Evolutionary conservation across 73 alveolate genomes (phyloP).

Genomic region (Paramecium caudatum): DNA sequence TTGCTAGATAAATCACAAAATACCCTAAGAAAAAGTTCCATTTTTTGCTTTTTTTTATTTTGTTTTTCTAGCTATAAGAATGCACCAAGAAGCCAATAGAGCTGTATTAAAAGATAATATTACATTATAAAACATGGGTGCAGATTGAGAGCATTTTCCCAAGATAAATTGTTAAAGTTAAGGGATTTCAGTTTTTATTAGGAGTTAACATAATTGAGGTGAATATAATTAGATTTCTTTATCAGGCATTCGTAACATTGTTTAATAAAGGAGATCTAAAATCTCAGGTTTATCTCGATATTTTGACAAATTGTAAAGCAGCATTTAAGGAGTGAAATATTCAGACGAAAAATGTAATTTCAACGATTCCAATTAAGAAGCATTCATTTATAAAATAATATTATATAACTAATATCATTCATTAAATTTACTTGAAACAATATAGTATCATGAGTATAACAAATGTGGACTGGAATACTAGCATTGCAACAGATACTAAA

Average conservation of each 20-base stretch:
- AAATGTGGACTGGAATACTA: no score
- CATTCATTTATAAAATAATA: constrained; percentile 25
- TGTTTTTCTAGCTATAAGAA: constrained; percentile 12
- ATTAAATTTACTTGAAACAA: no score
- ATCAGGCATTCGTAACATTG: background rate
- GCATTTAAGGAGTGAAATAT: constrained; percentile 63
- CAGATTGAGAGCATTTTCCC: constrained; percentile 9
- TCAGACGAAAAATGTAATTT: background rate
- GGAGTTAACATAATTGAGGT: constrained; percentile 52
- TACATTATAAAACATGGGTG: constrained; percentile 55
- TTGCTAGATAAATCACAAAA: background rate
- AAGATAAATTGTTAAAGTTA: background rate
- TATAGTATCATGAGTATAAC: no score
- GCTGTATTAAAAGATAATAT: background rate
- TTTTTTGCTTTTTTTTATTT: background rate
- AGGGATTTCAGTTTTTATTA: constrained; percentile 1
- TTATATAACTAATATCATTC: no score
- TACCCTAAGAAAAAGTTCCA: constrained; percentile 37
- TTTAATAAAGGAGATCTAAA: background rate
- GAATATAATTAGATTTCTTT: constrained; percentile 44
- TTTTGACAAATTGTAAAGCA: background rate
- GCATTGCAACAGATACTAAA: no score
- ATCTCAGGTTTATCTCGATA: constrained; percentile 1
- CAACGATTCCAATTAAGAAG: background rate
- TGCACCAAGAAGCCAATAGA: constrained; percentile 41